Evolutionary conservation across 1,284 basidiomycete species (phyloP).

Genomic region (Puccinia hordei): DNA sequence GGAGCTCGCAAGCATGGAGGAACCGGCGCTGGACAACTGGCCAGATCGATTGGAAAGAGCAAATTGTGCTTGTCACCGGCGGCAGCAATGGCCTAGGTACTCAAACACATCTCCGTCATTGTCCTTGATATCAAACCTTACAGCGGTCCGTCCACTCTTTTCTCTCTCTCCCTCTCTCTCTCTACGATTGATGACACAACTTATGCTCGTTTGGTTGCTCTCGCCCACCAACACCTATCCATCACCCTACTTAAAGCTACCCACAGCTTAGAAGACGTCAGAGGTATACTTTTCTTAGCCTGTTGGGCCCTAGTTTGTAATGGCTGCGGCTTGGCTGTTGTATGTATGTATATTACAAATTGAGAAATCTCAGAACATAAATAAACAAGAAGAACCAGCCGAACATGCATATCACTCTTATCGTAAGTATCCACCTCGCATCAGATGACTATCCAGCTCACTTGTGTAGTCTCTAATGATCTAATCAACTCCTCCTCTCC

Average conservation of each 20-base stretch:
- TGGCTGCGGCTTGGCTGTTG: too few species aligned
- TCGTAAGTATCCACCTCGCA: not conserved
- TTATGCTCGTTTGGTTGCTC: constrained; percentile 29
- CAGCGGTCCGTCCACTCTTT: too few species aligned
- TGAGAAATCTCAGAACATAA: too few species aligned
- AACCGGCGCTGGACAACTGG: too few species aligned
- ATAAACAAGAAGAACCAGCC: not conserved
- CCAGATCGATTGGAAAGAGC: too few species aligned
- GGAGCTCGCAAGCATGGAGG: too few species aligned
- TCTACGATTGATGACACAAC: constrained; percentile 42
- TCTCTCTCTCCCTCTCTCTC: too few species aligned
- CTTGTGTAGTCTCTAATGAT: not conserved
- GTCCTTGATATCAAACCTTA: too few species aligned
- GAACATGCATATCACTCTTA: not conserved
- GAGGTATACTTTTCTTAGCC: constrained; percentile 42
- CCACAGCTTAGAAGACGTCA: constrained; percentile 40
- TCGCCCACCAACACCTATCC: constrained; percentile 42
- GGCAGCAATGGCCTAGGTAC: too few species aligned
- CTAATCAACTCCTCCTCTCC: not conserved
- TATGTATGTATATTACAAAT: too few species aligned
- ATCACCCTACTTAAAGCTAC: constrained; percentile 28
- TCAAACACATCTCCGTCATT: too few species aligned
- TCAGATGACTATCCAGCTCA: not conserved
- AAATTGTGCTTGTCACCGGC: too few species aligned
- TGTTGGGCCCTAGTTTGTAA: constrained; percentile 43